phyloP scores from a whole-genome alignment of 1,284 basidiomycete genomes.

The Testicularia cyperi region DNA sequence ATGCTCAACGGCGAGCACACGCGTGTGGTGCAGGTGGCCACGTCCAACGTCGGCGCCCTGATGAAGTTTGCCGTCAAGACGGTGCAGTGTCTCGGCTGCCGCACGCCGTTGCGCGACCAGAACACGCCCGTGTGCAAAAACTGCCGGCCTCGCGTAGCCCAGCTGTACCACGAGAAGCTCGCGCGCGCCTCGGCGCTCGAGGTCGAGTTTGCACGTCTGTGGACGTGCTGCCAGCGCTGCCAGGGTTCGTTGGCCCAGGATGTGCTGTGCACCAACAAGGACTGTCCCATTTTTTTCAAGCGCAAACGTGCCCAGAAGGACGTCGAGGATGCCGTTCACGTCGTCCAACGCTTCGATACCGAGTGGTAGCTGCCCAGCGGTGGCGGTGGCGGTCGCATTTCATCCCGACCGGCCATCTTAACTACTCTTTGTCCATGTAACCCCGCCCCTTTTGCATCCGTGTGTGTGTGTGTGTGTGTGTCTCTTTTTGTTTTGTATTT shows the following conservation, averaged over 20 bases:
- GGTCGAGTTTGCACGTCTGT: slow-evolving; percentile 56
- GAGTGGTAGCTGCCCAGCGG: slow-evolving; percentile 41
- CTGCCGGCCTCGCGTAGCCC: slow-evolving; percentile 47
- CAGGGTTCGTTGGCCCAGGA: slow-evolving; percentile 67
- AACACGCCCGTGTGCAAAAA: slow-evolving; percentile 56
- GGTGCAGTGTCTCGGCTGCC: slow-evolving; percentile 56
- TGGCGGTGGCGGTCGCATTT: no score
- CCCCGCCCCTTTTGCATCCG: no score
- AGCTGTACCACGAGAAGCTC: slow-evolving; percentile 57
- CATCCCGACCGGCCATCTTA: no score
- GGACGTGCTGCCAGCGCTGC: slow-evolving; percentile 60
- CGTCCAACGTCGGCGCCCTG: slow-evolving; percentile 56
- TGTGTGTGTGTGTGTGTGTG: no score
- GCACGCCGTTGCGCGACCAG: slow-evolving; percentile 55
- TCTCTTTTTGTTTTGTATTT: no score
- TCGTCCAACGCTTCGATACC: slow-evolving; percentile 49
- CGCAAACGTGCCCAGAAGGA: slow-evolving; percentile 62
- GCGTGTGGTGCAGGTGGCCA: slow-evolving; percentile 55
- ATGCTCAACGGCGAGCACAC: slow-evolving; percentile 58
- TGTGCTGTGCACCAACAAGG: slow-evolving; percentile 91
- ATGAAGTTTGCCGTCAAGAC: slow-evolving; percentile 60
- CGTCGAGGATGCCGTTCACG: slow-evolving; percentile 45
- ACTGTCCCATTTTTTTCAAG: slow-evolving; percentile 98
- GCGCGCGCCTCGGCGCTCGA: slow-evolving; percentile 46
- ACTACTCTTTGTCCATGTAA: no score